Evolutionary conservation across 1,139 yeast species (phyloP).

Genomic region (Kurtzmaniella quercitrusa): DNA sequence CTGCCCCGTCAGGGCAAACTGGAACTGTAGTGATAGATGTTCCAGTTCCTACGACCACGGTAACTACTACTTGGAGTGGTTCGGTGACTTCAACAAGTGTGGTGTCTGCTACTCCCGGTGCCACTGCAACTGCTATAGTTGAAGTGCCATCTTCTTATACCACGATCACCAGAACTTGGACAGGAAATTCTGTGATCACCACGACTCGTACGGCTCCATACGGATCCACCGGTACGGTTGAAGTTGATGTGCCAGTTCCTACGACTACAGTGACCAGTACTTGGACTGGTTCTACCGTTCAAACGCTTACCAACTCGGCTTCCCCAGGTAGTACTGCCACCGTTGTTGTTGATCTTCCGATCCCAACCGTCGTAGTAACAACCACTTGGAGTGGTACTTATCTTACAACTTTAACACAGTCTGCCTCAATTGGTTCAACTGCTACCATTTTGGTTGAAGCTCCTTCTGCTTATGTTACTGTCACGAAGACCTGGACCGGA

Average conservation of each 20-base stretch:
- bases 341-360: constrained; percentile 2
- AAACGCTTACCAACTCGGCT: background rate
- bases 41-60: constrained; percentile 11
- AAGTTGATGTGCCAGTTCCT: constrained; percentile 10
- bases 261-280: constrained; percentile 5
- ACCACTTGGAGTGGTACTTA: constrained; percentile 8
- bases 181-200: constrained; percentile 5
- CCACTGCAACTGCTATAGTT: constrained; percentile 5
- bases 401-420: constrained; percentile 7
- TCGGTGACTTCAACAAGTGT: constrained; percentile 6
- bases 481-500: constrained; percentile 10
- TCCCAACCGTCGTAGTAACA: constrained; percentile 2
- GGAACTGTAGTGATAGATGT: constrained; percentile 15
- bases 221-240: constrained; percentile 10
- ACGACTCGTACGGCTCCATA: constrained; percentile 13
- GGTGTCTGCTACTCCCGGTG: constrained; percentile 8
- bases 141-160: constrained; percentile 10
- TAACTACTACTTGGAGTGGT: constrained; percentile 8
- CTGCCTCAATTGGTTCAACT: constrained; percentile 7
- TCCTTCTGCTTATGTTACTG: constrained; percentile 11
- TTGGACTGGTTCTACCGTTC: background rate
- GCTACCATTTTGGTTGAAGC: constrained; percentile 9
- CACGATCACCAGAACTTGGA: constrained; percentile 9
- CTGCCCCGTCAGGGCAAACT: constrained; percentile 10
- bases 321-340: constrained; percentile 4